phyloP scores from a whole-genome alignment of 2,329 filamentous ascomycete species.

The Pestalotiopsis sp. region DNA sequence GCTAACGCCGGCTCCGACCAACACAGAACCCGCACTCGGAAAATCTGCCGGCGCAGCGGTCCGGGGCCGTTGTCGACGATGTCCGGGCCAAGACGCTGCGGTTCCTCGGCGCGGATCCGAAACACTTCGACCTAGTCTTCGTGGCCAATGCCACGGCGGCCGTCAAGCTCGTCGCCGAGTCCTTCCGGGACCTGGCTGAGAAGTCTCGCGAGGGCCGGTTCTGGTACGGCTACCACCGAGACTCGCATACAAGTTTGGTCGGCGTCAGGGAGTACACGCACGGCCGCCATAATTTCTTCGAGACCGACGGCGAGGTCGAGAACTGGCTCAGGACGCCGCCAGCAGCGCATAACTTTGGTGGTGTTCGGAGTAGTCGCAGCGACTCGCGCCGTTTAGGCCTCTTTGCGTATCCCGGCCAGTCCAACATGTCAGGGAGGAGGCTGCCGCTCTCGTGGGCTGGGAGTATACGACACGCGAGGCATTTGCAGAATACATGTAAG shows the following conservation, averaged over 20 bases:
- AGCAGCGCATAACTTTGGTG: slow-evolving; percentile 22
- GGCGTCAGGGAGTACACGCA: slow-evolving; percentile 67
- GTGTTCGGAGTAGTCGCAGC: slow-evolving; percentile 19
- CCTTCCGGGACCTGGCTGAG: slow-evolving; percentile 53
- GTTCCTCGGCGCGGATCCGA: slow-evolving; percentile 59
- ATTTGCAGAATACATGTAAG: slow-evolving; percentile 36
- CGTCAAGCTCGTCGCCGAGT: slow-evolving; percentile 70
- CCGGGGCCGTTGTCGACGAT: slow-evolving; percentile 57
- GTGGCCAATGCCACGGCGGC: slow-evolving; percentile 90
- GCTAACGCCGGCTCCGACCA: not conserved
- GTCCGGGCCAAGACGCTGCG: slow-evolving; percentile 52
- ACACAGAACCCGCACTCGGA: slow-evolving; percentile 62
- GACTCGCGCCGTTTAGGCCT: slow-evolving; percentile 32
- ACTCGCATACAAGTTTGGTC: slow-evolving; percentile 64
- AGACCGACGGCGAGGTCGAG: slow-evolving; percentile 52
- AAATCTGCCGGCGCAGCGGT: slow-evolving; percentile 57
- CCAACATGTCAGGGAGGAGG: slow-evolving; percentile 67
- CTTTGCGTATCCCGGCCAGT: slow-evolving; percentile 69
- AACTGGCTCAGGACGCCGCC: slow-evolving; percentile 38
- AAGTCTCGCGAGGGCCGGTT: slow-evolving; percentile 46
- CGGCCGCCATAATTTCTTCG: slow-evolving; percentile 58
- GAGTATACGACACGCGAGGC: slow-evolving; percentile 31
- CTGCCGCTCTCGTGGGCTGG: slow-evolving; percentile 58
- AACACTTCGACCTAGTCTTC: slow-evolving; percentile 69
- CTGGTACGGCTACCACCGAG: slow-evolving; percentile 61